Percentiles rank a stretch among this genome's conserved stretches.
Conservation (phyloP, 352 stramenopile species). For the Vaucheria bursata region DNA sequence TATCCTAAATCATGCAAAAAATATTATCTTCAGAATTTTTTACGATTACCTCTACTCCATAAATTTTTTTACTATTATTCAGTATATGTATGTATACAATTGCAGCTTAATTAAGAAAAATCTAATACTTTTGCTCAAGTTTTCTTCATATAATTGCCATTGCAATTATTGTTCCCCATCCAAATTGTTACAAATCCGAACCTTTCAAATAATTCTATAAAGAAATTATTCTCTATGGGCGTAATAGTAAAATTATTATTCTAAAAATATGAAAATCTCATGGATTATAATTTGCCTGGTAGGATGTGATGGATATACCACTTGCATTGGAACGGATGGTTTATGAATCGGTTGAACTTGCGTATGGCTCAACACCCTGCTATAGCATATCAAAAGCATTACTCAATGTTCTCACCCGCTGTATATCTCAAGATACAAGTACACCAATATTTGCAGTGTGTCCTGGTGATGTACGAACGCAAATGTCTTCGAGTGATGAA, state of each 20-base stretch:
- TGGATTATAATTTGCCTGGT: background rate
- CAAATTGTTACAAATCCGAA: too few species aligned
- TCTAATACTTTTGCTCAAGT: too few species aligned
- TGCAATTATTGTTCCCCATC: too few species aligned
- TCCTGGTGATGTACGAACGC: background rate
- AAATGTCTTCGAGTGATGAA: too few species aligned
- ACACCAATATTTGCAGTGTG: background rate
- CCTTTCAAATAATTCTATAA: background rate
- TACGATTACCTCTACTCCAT: too few species aligned
- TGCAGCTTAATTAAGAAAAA: too few species aligned
- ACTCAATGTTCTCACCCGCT: background rate
- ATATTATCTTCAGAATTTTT: too few species aligned
- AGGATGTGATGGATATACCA: background rate
- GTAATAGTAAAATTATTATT: too few species aligned
- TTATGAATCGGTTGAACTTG: background rate
- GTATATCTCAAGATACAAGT: background rate
- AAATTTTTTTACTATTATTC: too few species aligned
- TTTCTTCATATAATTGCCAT: too few species aligned
- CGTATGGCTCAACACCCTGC: background rate
- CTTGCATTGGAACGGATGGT: background rate
- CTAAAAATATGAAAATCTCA: background rate
- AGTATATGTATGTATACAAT: too few species aligned
- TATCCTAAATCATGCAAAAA: too few species aligned
- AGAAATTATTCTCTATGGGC: background rate
- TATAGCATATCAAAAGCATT: constrained; percentile 7